These are phyloP conservation scores for Apiotrichum porosum DNA, from an alignment of 1,284 basidiomycete genomes.

Conservation along the genomic window DNA sequence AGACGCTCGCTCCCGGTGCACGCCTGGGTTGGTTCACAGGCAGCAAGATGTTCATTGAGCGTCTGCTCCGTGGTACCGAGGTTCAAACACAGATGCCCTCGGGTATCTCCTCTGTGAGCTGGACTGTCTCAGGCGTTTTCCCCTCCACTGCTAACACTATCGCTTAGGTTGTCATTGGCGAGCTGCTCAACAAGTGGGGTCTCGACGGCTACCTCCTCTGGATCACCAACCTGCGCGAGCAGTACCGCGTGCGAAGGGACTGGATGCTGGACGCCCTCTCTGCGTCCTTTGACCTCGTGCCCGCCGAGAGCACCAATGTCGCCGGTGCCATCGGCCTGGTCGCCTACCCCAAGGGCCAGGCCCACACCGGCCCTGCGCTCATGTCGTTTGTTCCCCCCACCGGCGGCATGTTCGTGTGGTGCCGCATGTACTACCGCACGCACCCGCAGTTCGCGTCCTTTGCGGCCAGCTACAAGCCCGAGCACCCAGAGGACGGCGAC, in stretches of 20 bases:
- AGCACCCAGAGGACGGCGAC: not conserved
- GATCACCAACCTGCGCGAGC: conserved; percentile 55
- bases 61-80: conserved; percentile 64
- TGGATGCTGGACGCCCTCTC: conserved; percentile 26
- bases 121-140: too few species aligned
- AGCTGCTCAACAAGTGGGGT: conserved; percentile 61
- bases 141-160: not conserved
- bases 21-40: conserved; percentile 68
- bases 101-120: conserved; percentile 54
- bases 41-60: conserved; percentile 53
- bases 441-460: conserved; percentile 14
- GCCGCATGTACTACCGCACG: conserved; percentile 21
- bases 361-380: conserved; percentile 25
- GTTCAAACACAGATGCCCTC: conserved; percentile 63
- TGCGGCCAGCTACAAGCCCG: not conserved
- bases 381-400: conserved; percentile 63
- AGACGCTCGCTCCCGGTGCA: conserved; percentile 65
- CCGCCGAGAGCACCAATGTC: conserved; percentile 9
- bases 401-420: conserved; percentile 42
- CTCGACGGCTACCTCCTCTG: conserved; percentile 64
- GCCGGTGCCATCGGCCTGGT: conserved; percentile 20
- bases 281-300: conserved; percentile 17
- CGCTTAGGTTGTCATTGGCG: conserved; percentile 55
- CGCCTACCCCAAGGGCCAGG: conserved; percentile 14
- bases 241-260: conserved; percentile 38